A percentile compares a stretch with the other conserved stretches of the same genome.
phyloP scores from a whole-genome alignment of 306 rosid genomes.

The Hippophae gyantsensis region DNA sequence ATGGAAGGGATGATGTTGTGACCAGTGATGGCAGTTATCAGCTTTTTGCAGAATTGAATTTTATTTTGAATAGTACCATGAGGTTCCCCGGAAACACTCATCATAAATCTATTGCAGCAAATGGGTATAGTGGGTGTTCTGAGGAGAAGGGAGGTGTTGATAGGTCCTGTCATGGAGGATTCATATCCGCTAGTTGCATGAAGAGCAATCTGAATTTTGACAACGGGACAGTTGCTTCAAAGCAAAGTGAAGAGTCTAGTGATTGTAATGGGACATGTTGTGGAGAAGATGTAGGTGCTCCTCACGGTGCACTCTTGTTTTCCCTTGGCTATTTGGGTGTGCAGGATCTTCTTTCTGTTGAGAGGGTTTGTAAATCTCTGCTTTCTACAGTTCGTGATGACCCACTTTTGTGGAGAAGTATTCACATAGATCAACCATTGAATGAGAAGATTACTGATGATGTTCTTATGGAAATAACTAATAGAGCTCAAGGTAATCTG shows the following conservation, averaged over 20 bases:
- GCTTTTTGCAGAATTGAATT: constrained; percentile 56
- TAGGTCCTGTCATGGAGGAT: constrained; percentile 20
- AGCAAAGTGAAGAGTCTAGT: constrained; percentile 14
- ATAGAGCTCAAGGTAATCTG: constrained; percentile 65
- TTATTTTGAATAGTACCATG: constrained; percentile 50
- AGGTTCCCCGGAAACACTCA: constrained; percentile 38
- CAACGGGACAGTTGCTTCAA: constrained; percentile 13
- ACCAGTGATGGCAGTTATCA: constrained; percentile 30
- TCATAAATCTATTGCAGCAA: constrained; percentile 13
- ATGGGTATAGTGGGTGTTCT: constrained; percentile 28
- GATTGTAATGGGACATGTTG: constrained; percentile 16
- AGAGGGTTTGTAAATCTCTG: constrained; percentile 56
- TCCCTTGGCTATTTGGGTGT: constrained; percentile 50
- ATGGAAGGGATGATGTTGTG: constrained; percentile 34
- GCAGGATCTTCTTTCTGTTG: constrained; percentile 61
- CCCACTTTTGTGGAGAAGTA: constrained; percentile 66
- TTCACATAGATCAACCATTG: constrained; percentile 63
- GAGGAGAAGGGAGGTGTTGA: constrained; percentile 23
- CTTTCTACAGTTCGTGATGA: constrained; percentile 43
- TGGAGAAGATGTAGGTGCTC: constrained; percentile 31
- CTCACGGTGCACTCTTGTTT: constrained; percentile 42
- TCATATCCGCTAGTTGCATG: constrained; percentile 28
- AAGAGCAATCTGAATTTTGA: constrained; percentile 12
- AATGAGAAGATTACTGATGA: constrained; percentile 85
- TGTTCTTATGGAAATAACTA: constrained; percentile 51